Base-by-base conservation (phyloP, 2,329 filamentous ascomycete genomes). In the Ophiostoma perfectum region DNA sequence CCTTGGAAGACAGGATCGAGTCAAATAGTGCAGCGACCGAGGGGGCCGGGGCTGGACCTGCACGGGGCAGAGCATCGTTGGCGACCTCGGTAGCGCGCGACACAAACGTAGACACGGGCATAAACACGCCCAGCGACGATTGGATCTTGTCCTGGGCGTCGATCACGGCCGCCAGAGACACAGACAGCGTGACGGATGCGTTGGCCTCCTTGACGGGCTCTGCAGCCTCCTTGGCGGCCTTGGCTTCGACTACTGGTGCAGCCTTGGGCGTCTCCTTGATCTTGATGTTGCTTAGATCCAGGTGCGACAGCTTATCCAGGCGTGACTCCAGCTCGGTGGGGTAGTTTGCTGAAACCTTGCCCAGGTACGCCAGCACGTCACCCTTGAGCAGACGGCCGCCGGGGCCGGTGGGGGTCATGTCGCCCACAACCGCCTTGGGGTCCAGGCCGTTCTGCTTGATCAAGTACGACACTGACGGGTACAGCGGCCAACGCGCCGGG, bases 231-330 rank as follows among this genome's bases (percentile, higher is more conserved):
- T 78, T 77, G 55, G 52, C 47, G 62, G 81, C 75, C 7, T 78
- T 76, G 14, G 78, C 75, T 14, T 76, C 75, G 6, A 80, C 78
- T 69, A 79, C 78, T 69, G 72, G 67, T 9, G 74, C 45, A 68
- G 70, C 39, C 76, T 74, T 71, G 74, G 66, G 27, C 16, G 67
- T 49, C 77, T 77, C 69, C 76, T 84, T 83, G 64, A 94, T 81
- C 82, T 96, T 96, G 82, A 98, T 94, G 82, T 98, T 97, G 82
- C 90, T 95, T 38, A 99, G 87, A 77, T 99, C 94, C 67, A 99
- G 87, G 78, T 96, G 92, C 58, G 86, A 82, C 65, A 95, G 86
- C 78, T 92, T 89, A 70, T 86, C 83, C 76, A 96, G 89, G 66
- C 87, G 88, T 69, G 85, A 81, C 68, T 91, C 90, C 73, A 93